These are phyloP conservation scores for Daucus carota DNA, from an alignment of 129 eudicot species.

Conservation along the genomic window DNA sequence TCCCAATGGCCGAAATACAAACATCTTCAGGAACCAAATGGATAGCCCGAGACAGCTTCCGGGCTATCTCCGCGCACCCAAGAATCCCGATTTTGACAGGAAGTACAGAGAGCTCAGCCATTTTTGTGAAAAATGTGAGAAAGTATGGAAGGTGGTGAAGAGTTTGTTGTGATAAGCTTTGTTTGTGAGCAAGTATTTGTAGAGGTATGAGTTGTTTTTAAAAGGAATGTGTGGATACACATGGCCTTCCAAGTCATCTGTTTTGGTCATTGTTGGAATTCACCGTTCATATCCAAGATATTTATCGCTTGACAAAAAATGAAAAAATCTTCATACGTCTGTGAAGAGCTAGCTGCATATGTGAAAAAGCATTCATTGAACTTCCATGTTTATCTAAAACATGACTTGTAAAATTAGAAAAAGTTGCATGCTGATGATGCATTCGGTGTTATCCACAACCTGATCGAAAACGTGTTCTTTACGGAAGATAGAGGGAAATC, in stretches of 20 bases:
- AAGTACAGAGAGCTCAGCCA: not conserved
- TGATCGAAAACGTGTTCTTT: too few relatives aligned
- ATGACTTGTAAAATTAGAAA: too few relatives aligned
- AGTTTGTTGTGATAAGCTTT: not conserved
- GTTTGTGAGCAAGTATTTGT: not conserved
- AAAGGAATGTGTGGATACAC: not conserved
- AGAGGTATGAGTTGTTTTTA: not conserved
- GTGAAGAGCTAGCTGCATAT: not conserved
- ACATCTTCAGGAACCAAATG: not conserved
- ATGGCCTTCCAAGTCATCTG: not conserved
- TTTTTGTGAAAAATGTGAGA: not conserved
- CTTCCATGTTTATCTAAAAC: too few relatives aligned
- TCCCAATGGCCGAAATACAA: not conserved
- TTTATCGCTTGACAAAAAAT: not conserved
- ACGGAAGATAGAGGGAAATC: too few relatives aligned
- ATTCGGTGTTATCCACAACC: too few relatives aligned
- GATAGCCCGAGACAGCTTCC: not conserved
- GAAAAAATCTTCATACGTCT: not conserved
- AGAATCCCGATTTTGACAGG: not conserved
- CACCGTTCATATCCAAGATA: not conserved
- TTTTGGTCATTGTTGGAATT: constrained; percentile 1
- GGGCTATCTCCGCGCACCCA: not conserved
- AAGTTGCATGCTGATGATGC: too few relatives aligned
- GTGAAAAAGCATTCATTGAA: not conserved
- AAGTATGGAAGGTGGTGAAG: not conserved